Conservation (phyloP, 441 rosid species). For the Capsella rubella region DNA sequence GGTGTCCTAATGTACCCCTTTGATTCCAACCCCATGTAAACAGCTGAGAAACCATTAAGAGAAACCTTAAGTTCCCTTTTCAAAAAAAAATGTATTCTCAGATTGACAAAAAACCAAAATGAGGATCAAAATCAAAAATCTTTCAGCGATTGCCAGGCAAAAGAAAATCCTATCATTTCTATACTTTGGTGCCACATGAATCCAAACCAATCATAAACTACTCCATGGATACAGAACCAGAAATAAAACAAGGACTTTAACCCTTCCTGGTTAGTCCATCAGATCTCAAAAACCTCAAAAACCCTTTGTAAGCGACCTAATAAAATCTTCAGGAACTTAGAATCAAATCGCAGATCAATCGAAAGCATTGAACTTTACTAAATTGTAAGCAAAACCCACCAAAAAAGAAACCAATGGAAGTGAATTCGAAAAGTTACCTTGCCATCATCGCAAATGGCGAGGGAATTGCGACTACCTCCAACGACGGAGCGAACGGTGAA, state of each 20-base stretch:
- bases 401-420: slow-evolving; percentile 17
- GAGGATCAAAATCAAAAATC: slow-evolving; percentile 2
- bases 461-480: slow-evolving; percentile 97
- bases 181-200: neutral
- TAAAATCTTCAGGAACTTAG: neutral
- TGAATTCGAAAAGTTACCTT: slow-evolving; percentile 55
- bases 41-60: slow-evolving; percentile 56
- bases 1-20: slow-evolving; percentile 97
- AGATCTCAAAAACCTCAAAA: slow-evolving; percentile 38
- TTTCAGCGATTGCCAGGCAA: neutral
- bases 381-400: neutral
- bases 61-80: slow-evolving; percentile 2
- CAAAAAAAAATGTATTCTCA: slow-evolving; percentile 1
- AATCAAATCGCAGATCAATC: neutral
- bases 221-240: slow-evolving; percentile 11
- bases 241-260: slow-evolving; percentile 20
- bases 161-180: neutral
- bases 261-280: slow-evolving; percentile 5
- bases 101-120: neutral
- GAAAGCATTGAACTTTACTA: slow-evolving; percentile 15
- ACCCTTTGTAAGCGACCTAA: slow-evolving; percentile 1
- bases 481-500: slow-evolving; percentile 79
- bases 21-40: slow-evolving; percentile 99
- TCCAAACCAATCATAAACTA: slow-evolving; percentile 25
- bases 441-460: slow-evolving; percentile 95